These are phyloP conservation scores for Theobroma grandiflorum DNA, from an alignment of 441 rosid species.

Conservation along the genomic window DNA sequence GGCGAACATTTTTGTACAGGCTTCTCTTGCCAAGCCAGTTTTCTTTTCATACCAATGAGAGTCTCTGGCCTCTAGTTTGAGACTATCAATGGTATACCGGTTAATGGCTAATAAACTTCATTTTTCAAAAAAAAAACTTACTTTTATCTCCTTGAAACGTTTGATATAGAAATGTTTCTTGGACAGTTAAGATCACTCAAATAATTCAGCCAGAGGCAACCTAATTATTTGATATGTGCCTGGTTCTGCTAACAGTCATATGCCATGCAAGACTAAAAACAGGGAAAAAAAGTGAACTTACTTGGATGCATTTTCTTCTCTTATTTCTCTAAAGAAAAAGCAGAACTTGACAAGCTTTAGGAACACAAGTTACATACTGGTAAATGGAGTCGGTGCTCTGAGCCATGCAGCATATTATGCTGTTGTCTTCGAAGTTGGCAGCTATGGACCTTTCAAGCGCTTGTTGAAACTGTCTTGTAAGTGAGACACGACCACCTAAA, in stretches of 20 bases:
- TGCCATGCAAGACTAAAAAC: neutral
- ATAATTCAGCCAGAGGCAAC: neutral
- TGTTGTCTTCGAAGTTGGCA: slow-evolving; percentile 53
- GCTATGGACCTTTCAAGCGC: slow-evolving; percentile 59
- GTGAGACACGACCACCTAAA: slow-evolving; percentile 56
- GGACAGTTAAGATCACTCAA: neutral
- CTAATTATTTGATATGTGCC: neutral
- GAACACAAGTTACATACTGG: slow-evolving; percentile 35
- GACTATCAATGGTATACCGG: too few species aligned
- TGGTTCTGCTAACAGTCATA: neutral
- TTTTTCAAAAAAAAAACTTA: too few species aligned
- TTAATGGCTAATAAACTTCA: too few species aligned
- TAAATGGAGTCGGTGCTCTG: slow-evolving; percentile 62
- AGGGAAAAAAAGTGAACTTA: neutral
- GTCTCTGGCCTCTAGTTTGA: too few species aligned
- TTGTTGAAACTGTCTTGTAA: slow-evolving; percentile 53
- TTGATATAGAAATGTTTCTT: neutral
- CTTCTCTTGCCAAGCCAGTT: too few species aligned
- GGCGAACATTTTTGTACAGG: too few species aligned
- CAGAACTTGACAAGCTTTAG: slow-evolving; percentile 4
- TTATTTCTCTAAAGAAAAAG: neutral
- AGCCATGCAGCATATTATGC: slow-evolving; percentile 66
- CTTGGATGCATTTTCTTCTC: neutral
- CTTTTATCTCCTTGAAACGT: neutral
- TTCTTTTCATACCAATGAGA: too few species aligned